Conservation (phyloP, 768 basidiomycete species). For the Heimioporus sp. region DNA sequence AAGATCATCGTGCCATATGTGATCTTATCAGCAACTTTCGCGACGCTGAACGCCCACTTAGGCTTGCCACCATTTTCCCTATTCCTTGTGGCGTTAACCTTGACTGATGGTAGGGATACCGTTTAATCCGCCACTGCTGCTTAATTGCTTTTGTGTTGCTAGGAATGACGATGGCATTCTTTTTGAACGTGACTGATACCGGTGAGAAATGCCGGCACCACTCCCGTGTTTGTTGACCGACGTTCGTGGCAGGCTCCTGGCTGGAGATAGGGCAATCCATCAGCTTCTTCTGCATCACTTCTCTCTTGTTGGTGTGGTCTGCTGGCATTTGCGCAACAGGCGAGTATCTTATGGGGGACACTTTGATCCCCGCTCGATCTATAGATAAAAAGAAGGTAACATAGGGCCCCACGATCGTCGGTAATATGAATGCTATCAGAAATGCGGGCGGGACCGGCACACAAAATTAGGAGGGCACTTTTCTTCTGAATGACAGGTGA, state of each 20-base stretch:
- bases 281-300: constrained; percentile 84
- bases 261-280: constrained; percentile 88
- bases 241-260: constrained; percentile 62
- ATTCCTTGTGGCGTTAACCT: constrained; percentile 70
- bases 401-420: constrained; percentile 25
- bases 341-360: constrained; percentile 60
- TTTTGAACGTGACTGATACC: constrained; percentile 79
- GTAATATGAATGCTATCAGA: constrained; percentile 5
- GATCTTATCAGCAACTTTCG: constrained; percentile 68
- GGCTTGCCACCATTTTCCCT: constrained; percentile 77
- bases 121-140: background rate
- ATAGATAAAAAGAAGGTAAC: constrained; percentile 19
- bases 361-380: constrained; percentile 19
- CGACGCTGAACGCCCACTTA: constrained; percentile 63
- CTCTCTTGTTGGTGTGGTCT: constrained; percentile 74
- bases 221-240: constrained; percentile 2
- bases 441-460: constrained; percentile 1
- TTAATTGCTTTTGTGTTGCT: constrained; percentile 1
- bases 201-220: constrained; percentile 38
- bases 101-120: constrained; percentile 29
- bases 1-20: constrained; percentile 83
- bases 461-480: background rate
- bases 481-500: constrained; percentile 1
- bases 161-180: constrained; percentile 85
- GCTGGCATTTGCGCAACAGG: constrained; percentile 73